Base-by-base conservation (phyloP, 2,329 filamentous ascomycete species). In the Claviceps maximensis region DNA sequence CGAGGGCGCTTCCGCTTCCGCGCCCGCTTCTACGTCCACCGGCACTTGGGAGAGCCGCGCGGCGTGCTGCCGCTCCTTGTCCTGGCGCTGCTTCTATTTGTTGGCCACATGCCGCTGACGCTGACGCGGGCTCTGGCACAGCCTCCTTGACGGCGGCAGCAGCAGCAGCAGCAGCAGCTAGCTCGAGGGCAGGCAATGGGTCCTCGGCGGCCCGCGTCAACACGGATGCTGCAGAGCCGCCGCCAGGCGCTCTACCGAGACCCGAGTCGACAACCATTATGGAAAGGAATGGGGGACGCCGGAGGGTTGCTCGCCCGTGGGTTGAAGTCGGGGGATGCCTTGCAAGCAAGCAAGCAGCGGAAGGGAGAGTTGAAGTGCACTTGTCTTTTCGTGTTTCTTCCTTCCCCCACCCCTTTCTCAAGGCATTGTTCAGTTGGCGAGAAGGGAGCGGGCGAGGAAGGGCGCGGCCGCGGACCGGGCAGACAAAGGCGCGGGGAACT, bases 61-160 rank as follows among this genome's bases (percentile, higher is more conserved):
- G 10, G n/a, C n/a, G n/a, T n/a, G n/a, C n/a, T 8, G 21, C 19
- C 9, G 49, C 27, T 50, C 41, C 44, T 27, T 40, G 8, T 44
- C 44, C 29, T 19, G 42, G 36, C 17, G 33, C 7, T 29, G n/a
- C n/a, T n/a, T n/a, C n/a, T n/a, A n/a, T n/a, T n/a, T n/a, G n/a
- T n/a, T n/a, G n/a, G n/a, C n/a, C n/a, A n/a, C n/a, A n/a, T n/a
- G n/a, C n/a, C n/a, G n/a, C n/a, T n/a, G n/a, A n/a, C n/a, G n/a
- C n/a, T n/a, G n/a, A n/a, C n/a, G n/a, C n/a, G n/a, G n/a, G n/a
- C n/a, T 15, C 33, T n/a, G n/a, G 41, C 50, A 53, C 53, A 52
- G 53, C 50, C 53, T 55, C 50, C 50, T 50, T 48, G 29, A 38
- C 41, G n/a, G n/a, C n/a, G n/a, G n/a, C n/a, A n/a, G n/a, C n/a